Base-by-base conservation (phyloP, 2,329 filamentous ascomycete species). In the Colletotrichum sp. region DNA sequence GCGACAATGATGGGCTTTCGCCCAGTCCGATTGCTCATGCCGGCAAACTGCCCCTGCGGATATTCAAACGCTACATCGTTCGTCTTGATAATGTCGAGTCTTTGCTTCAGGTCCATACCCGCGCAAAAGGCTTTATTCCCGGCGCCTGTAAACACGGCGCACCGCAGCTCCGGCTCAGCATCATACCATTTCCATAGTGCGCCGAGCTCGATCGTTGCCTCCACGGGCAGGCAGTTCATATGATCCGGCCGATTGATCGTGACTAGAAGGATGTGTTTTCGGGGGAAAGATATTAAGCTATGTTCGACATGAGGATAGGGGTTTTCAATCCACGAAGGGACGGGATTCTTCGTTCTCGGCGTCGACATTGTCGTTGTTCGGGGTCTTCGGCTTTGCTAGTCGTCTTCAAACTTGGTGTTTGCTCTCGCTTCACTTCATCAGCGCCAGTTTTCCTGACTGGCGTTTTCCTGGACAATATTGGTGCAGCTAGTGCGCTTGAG, bases 91-190 rank as follows among this genome's bases (percentile, higher is more conserved):
- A 80, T 80, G 55, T 79, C 78, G 1, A 81, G 75, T 78, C 87
- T 85, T 82, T 90, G 87, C 81, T 90, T 90, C 8, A 91, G 79
- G 77, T 91, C 89, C 72, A 88, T 88, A 4, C 89, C 89, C 0
- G 89, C 86, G 78, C 88, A 91, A 78, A 91, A 91, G 0, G 89
- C 86, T 36, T 86, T 82, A 63, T 86, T 83, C 1, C 88, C 88
- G 0, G 84, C 84, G 24, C 90, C 90, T 0, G 89, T 91, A 61
- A 91, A 85, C 13, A 91, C 86, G 10, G 86, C 89, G 75, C 86
- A 87, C 75, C 85, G 85, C 64, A 91, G 83, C 34, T 83, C 75
- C 5, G 88, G 87, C 74, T 90, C 87, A 5, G 80, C 75, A 73
- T 91, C 90, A 75, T 90, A 89, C 84, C 87, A 89, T 67, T 84